A percentile compares a stretch with the other conserved stretches of the same genome.
Conservation (phyloP, 2,329 filamentous ascomycete species). For the Dactylellina haptotyla region DNA sequence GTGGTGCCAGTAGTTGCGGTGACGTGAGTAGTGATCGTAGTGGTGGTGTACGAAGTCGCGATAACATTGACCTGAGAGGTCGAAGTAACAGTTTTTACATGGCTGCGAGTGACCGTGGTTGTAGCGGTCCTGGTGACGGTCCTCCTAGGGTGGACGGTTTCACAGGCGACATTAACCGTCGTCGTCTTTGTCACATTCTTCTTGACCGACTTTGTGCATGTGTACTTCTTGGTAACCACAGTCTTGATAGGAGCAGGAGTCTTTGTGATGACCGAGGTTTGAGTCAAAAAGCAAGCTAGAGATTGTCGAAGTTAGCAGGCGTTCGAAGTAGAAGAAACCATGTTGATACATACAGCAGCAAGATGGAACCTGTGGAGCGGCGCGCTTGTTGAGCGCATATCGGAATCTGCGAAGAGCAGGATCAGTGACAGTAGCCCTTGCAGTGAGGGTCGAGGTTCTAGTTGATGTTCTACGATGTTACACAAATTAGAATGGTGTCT, state of each 20-base stretch:
- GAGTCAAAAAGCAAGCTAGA: slow-evolving; percentile 6
- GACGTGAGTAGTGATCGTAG: no score
- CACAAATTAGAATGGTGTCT: neutral
- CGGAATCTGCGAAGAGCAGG: neutral
- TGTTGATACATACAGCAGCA: neutral
- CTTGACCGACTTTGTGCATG: neutral
- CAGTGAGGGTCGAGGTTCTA: neutral
- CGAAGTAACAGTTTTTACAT: no score
- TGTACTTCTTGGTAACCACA: slow-evolving; percentile 3
- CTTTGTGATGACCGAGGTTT: slow-evolving; percentile 10
- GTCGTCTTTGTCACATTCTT: slow-evolving; percentile 1
- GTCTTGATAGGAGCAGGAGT: neutral
- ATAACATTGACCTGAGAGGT: no score
- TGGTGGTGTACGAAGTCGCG: no score
- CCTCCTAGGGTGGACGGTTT: neutral
- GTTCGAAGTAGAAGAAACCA: neutral
- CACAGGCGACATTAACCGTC: neutral
- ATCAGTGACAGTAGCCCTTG: neutral
- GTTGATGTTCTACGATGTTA: neutral
- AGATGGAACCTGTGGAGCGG: neutral
- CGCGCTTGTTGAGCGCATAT: slow-evolving; percentile 4
- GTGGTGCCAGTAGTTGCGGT: neutral
- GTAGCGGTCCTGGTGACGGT: slow-evolving; percentile 10
- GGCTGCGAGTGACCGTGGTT: no score
- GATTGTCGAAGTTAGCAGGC: neutral